Conservation (phyloP, 768 basidiomycete species). For the Pleurotus citrinopileatus region DNA sequence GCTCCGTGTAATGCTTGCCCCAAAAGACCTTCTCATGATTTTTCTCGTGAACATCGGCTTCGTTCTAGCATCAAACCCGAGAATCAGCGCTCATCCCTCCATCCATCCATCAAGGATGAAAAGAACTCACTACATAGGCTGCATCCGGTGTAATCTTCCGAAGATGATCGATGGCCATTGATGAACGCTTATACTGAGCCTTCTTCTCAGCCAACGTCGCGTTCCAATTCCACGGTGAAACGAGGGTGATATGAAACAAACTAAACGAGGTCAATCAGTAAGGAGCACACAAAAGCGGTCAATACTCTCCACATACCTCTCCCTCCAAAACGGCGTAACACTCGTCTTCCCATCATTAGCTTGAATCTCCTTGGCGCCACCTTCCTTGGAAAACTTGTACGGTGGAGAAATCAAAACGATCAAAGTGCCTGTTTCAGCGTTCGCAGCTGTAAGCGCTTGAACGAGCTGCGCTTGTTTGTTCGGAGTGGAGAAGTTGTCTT, state of each 20-base stretch:
- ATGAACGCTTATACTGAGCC: constrained; percentile 28
- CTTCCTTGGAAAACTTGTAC: constrained; percentile 27
- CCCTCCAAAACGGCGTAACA: constrained; percentile 41
- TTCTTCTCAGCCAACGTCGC: constrained; percentile 35
- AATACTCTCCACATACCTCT: not conserved
- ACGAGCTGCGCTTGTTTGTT: constrained; percentile 28
- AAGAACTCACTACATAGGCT: constrained; percentile 39
- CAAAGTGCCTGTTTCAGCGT: constrained; percentile 34
- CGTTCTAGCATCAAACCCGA: no score
- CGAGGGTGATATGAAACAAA: constrained; percentile 43
- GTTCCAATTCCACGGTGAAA: constrained; percentile 44
- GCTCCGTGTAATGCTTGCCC: constrained; percentile 38
- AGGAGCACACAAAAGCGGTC: not conserved
- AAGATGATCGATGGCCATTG: constrained; percentile 36
- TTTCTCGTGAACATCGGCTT: constrained; percentile 47
- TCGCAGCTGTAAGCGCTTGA: constrained; percentile 31
- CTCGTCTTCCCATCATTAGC: constrained; percentile 20
- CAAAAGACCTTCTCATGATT: constrained; percentile 43
- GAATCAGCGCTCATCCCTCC: no score
- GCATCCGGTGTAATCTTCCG: constrained; percentile 40
- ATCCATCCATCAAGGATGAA: no score
- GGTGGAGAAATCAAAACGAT: constrained; percentile 42
- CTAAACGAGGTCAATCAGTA: constrained; percentile 17
- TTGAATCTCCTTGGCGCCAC: constrained; percentile 22
- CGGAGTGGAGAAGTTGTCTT: constrained; percentile 33